Conservation (phyloP, 1,139 yeast genomes). For the Geotrichum candidum region DNA sequence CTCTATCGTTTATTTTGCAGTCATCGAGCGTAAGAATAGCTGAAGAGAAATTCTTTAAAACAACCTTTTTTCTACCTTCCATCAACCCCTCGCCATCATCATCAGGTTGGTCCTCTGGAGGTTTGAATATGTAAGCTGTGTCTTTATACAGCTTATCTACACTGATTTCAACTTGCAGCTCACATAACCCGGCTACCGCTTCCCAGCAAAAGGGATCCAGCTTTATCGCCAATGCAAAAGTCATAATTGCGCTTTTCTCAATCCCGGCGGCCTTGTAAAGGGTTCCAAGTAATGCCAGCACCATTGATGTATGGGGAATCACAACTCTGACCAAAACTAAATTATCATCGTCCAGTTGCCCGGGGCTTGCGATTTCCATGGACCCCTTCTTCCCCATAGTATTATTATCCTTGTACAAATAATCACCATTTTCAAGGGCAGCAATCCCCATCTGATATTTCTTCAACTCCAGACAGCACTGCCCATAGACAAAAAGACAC, state of each 20-base stretch:
- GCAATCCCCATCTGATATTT: slow-evolving; percentile 58
- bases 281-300: slow-evolving; percentile 65
- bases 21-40: neutral
- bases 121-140: neutral
- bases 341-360: neutral
- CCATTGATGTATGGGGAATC: slow-evolving; percentile 21
- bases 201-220: slow-evolving; percentile 81
- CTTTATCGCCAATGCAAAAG: slow-evolving; percentile 62
- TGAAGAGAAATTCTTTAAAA: neutral
- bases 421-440: slow-evolving; percentile 38
- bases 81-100: neutral
- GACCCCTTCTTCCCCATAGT: neutral
- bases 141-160: slow-evolving; percentile 54
- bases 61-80: neutral
- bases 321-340: slow-evolving; percentile 8
- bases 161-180: slow-evolving; percentile 50
- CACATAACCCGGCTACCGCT: slow-evolving; percentile 72
- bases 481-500: slow-evolving; percentile 64
- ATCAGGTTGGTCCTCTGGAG: neutral
- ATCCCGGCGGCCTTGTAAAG: slow-evolving; percentile 54
- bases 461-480: slow-evolving; percentile 53
- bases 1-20: neutral
- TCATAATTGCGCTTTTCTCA: slow-evolving; percentile 55
- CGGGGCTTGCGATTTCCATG: neutral
- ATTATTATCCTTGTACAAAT: slow-evolving; percentile 4